Base-by-base conservation (phyloP, 1,284 basidiomycete species). In the Inonotus obliquus region DNA sequence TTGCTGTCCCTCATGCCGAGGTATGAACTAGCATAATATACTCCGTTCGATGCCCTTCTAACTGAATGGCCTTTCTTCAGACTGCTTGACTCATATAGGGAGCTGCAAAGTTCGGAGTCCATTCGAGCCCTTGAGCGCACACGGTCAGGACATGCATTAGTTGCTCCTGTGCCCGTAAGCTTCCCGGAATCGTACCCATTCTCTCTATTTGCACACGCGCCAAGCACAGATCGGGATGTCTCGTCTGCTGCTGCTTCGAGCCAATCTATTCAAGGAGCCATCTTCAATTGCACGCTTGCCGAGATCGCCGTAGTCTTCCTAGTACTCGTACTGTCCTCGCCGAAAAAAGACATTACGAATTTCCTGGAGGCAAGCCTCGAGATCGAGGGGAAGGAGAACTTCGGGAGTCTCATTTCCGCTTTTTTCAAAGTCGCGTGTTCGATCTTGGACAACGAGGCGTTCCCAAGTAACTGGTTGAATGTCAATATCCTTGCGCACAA, bases 121-220 rank as follows among this genome's bases (percentile, higher is more conserved):
- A 78, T 81, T 49, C 81, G 82, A 59, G 84, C 87, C 0, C 81
- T 98, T 48, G 87, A 92, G 68, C 84, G 84, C 38, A 84, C 83
- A 48, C 82, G 83, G 49, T 81, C 86, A 0, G 78, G 82, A 1
- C 79, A 85, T 0, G 85, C 89, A 0, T 76, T 82, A 25, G 85
- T 87, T 53, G 77, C 86, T 29, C 70, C 80, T 2, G 74, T 86
- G 2, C 94, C 95, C 0, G 86, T 94, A 59, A 89, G 92, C 1
- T 98, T 98, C 75, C 96, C 96, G 0, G 89, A 94, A 63, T 90
- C 94, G 0, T 95, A 98, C 71, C 96, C 96, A 0, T 96, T 98
- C 74, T 88, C 94, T 1, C 80, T 98, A 2, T 72, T 95, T 10
- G 81, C 92, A 0, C 81, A 85, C 47, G 74, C 85, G 60, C 83